Evolutionary conservation across 179 eudicot genomes (phyloP), one percentile per base, ranked within the genome.

Genomic region (Heliamphora pulchella): DNA sequence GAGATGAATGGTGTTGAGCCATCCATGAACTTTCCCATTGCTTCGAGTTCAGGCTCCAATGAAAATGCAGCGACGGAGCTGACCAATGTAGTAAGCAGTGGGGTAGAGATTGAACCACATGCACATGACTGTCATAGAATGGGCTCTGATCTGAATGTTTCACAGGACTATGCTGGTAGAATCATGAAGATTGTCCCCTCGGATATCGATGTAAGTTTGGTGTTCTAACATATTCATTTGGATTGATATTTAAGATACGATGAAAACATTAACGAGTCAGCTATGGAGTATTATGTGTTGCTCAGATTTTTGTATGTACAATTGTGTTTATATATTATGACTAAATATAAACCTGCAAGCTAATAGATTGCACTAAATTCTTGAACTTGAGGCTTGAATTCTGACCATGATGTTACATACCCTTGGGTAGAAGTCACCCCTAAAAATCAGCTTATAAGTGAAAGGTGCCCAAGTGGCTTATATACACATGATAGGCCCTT

Each of bases 101-200:
- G 74, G 61, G 68, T 68, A 53, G 90, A 81, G 62, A 54, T 80
- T 63, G 90, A 83, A 81, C 74, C 84, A 85, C 86, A 81, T 67
- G 83, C 80, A 75, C 90, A 86, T 74, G 89, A 86, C 71, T 72
- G 82, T 46, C 86, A 86, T 59, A 62, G 80, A 67, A 74, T 82
- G 66, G 76, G 76, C 81, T 77, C 89, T 53, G 90, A 82, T 83
- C 81, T 82, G 73, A 87, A 83, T 89, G 79, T 85, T 77, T 85
- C 86, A 50, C 92, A 87, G 78, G 98, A 93, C 77, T 78, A 82
- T 77, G 86, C 87, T 62, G 90, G 94, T 75, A 91, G 98, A 78
- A 91, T 93, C 76, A 89, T 87, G 91, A 93, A 87, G 91, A 95
- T 95, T 82, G 86, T 92, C 44, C 98, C 98, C 9, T 83, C 91